phyloP scores from a whole-genome alignment of 2,329 filamentous ascomycete species.

The Monosporascus sp. region DNA sequence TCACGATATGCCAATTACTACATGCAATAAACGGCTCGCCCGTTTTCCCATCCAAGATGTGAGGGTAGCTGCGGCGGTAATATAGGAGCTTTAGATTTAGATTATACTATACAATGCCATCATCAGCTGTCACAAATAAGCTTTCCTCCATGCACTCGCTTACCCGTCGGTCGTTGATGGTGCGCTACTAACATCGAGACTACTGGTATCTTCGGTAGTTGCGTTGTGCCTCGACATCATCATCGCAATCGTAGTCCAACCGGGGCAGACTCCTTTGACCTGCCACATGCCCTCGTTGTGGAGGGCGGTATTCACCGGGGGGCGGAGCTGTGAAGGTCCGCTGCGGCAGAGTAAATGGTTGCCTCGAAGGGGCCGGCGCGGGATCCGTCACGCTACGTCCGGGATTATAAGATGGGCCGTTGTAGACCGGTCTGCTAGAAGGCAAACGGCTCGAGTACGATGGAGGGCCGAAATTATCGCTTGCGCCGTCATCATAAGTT shows the following conservation, averaged over 20 bases:
- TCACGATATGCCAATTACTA: too few species aligned
- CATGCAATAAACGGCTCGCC: too few species aligned
- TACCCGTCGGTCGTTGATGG: too few species aligned
- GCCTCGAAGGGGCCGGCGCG: conserved; percentile 25
- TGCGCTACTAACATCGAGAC: too few species aligned
- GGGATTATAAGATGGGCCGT: conserved; percentile 22
- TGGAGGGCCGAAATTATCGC: conserved; percentile 29
- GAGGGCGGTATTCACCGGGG: conserved; percentile 22
- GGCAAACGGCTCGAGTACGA: conserved; percentile 16
- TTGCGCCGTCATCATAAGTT: conserved; percentile 18
- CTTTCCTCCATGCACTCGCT: too few species aligned
- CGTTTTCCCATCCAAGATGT: too few species aligned
- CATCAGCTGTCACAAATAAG: not conserved
- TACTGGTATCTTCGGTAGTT: conserved; percentile 17
- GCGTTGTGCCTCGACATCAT: conserved; percentile 17
- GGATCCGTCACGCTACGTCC: conserved; percentile 36
- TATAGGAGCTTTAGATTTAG: too few species aligned
- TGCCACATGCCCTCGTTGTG: conserved; percentile 21
- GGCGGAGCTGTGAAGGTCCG: conserved; percentile 41
- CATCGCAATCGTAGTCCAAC: conserved; percentile 24
- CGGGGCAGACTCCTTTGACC: conserved; percentile 17
- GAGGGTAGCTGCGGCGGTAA: too few species aligned
- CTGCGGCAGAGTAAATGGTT: conserved; percentile 29
- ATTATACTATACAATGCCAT: not conserved
- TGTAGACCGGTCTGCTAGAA: conserved; percentile 14